phyloP scores from a whole-genome alignment of 352 stramenopile genomes.

The Phytophthora podocarpi region DNA sequence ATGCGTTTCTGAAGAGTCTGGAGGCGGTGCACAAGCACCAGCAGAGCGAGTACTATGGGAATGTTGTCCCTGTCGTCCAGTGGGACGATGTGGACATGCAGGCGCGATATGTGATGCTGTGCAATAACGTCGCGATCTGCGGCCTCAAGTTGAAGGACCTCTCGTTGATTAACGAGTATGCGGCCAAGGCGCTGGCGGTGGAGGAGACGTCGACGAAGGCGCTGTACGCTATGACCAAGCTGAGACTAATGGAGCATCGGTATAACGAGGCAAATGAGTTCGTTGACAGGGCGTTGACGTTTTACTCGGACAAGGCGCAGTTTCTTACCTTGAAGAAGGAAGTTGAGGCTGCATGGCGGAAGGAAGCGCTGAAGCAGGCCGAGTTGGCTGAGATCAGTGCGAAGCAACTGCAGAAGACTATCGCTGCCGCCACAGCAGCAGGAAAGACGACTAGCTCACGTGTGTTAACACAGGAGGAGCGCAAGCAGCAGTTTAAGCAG shows the following conservation, averaged over 20 bases:
- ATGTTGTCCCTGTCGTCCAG: constrained; percentile 31
- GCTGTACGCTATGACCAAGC: constrained; percentile 71
- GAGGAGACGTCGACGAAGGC: constrained; percentile 59
- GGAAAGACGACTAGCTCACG: constrained; percentile 8
- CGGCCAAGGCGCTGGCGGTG: constrained; percentile 57
- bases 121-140: constrained; percentile 80
- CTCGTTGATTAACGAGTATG: constrained; percentile 62
- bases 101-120: constrained; percentile 65
- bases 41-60: constrained; percentile 53
- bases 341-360: constrained; percentile 43
- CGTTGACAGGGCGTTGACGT: constrained; percentile 41
- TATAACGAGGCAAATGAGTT: constrained; percentile 53
- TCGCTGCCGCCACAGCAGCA: constrained; percentile 5
- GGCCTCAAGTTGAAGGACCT: constrained; percentile 68
- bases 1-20: constrained; percentile 66
- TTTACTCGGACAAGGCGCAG: constrained; percentile 50
- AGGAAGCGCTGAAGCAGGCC: constrained; percentile 29
- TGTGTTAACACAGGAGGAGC: constrained; percentile 39
- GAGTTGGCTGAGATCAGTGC: constrained; percentile 44
- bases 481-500: constrained; percentile 43
- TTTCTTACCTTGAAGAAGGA: constrained; percentile 57
- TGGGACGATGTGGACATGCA: constrained; percentile 51
- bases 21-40: constrained; percentile 45
- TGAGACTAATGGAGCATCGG: constrained; percentile 64
- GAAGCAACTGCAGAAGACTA: constrained; percentile 23